Evolutionary conservation across 208 protist species (phyloP).

Genomic region (Trichomonas vaginalis): DNA sequence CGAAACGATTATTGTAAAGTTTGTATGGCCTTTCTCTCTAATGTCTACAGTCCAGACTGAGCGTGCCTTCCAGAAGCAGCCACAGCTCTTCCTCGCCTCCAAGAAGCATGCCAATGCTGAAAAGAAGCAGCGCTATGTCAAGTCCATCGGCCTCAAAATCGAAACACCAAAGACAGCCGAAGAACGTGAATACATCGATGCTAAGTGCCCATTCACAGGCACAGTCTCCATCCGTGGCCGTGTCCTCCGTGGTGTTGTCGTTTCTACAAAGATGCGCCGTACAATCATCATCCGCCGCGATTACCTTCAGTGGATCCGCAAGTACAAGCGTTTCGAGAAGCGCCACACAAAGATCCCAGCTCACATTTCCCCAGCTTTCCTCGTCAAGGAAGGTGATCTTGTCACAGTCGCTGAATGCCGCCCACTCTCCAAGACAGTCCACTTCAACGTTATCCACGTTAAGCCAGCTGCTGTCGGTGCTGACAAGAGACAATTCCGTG

Average conservation of each 20-base stretch:
- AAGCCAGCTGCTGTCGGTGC: slow-evolving; percentile 22
- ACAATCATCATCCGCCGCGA: slow-evolving; percentile 93
- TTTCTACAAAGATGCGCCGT: slow-evolving; percentile 92
- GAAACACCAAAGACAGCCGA: slow-evolving; percentile 89
- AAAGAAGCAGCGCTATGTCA: slow-evolving; percentile 65
- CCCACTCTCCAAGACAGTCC: slow-evolving; percentile 97
- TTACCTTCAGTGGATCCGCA: slow-evolving; percentile 99
- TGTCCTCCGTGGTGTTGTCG: slow-evolving; percentile 87
- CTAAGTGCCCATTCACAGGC: slow-evolving; percentile 99
- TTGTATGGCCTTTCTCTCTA: neutral
- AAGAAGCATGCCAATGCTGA: neutral
- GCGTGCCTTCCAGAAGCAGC: slow-evolving; percentile 10
- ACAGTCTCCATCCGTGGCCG: slow-evolving; percentile 96
- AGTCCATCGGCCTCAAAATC: slow-evolving; percentile 94
- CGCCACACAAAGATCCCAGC: slow-evolving; percentile 94
- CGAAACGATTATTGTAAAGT: too few relatives aligned
- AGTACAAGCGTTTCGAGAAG: slow-evolving; percentile 99
- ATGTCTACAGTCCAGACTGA: neutral
- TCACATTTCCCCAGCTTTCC: slow-evolving; percentile 92
- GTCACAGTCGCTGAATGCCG: slow-evolving; percentile 85
- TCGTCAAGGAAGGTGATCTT: slow-evolving; percentile 85
- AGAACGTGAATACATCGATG: slow-evolving; percentile 97
- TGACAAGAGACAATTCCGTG: slow-evolving; percentile 38
- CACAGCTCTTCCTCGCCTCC: neutral
- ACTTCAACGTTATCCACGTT: slow-evolving; percentile 95